Conservation (phyloP, 768 basidiomycete genomes). For the Exsudoporus frostii region DNA sequence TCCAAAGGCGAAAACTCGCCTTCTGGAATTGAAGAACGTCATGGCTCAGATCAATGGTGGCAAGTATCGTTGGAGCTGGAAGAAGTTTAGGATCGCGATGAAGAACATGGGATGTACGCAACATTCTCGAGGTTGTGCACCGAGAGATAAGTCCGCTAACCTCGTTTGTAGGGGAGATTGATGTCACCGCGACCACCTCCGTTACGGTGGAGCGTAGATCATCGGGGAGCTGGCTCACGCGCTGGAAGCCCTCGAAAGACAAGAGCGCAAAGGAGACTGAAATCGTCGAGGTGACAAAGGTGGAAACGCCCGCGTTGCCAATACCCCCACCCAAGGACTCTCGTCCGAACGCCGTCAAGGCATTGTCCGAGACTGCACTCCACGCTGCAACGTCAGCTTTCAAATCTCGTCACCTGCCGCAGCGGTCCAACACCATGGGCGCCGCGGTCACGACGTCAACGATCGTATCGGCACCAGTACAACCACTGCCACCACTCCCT, state of each 20-base stretch:
- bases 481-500: constrained; percentile 17
- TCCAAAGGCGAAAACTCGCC: constrained; percentile 58
- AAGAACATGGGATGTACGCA: constrained; percentile 77
- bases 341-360: constrained; percentile 36
- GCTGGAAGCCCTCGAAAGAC: constrained; percentile 44
- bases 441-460: constrained; percentile 18
- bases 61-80: constrained; percentile 81
- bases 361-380: constrained; percentile 32
- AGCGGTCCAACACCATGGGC: constrained; percentile 30
- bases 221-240: constrained; percentile 48
- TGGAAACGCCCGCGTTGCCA: constrained; percentile 13
- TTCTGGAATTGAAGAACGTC: constrained; percentile 70
- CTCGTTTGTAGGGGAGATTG: constrained; percentile 58
- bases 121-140: not conserved
- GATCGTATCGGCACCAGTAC: constrained; percentile 11
- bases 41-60: constrained; percentile 73
- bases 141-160: constrained; percentile 1
- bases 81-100: constrained; percentile 77
- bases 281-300: constrained; percentile 30
- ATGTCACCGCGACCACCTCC: constrained; percentile 53
- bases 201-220: constrained; percentile 54
- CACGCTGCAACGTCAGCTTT: constrained; percentile 28
- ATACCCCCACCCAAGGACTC: constrained; percentile 28
- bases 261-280: constrained; percentile 32
- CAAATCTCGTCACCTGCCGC: constrained; percentile 26